Base-by-base conservation (phyloP, 805 yeast genomes). In the Metschnikowia colocasiae region DNA sequence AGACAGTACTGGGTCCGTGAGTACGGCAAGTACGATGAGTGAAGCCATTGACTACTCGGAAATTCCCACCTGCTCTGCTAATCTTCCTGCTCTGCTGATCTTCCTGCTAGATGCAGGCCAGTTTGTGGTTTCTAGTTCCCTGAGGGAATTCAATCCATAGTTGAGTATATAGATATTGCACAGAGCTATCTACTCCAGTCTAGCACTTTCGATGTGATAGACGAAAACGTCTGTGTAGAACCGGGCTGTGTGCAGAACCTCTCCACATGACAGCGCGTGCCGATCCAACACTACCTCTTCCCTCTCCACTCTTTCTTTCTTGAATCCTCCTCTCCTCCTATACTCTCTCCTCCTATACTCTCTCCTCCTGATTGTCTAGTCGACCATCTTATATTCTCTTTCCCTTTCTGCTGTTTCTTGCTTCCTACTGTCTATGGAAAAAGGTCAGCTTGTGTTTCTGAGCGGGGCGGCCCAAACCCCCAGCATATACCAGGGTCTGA, bases 1-100 rank as follows among this genome's bases (percentile, higher is more conserved):
- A 60, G 71, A 55, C 64, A 60, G 46, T 67, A 47, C 50, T 63
- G 63, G 63, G 36, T 20, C 15, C 43, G 52, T 3, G 55, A 53
- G 41, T 59, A 47, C 51, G 15, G 38, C 37, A 53, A 53, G 46
- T 55, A 46, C 43, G 52, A 57, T 39, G 42, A 51, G 27, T 32
- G 31, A 27, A 27, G 27, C 27, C 27, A 25, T 6, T 3, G 10
- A 10, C 10, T 25, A 10, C 27, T 25, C 27, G 10, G 10, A 2
- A 10, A 25, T 25, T 4, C n/a, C n/a, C n/a, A n/a, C n/a, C n/a
- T n/a, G n/a, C n/a, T n/a, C n/a, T n/a, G n/a, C n/a, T n/a, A n/a
- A n/a, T n/a, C n/a, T n/a, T n/a, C n/a, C n/a, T n/a, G n/a, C n/a
- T n/a, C n/a, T n/a, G n/a, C n/a, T n/a, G n/a, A n/a, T n/a, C n/a